Evolutionary conservation across 345 rosid genomes (phyloP).

Genomic region (Populus euphratica): DNA sequence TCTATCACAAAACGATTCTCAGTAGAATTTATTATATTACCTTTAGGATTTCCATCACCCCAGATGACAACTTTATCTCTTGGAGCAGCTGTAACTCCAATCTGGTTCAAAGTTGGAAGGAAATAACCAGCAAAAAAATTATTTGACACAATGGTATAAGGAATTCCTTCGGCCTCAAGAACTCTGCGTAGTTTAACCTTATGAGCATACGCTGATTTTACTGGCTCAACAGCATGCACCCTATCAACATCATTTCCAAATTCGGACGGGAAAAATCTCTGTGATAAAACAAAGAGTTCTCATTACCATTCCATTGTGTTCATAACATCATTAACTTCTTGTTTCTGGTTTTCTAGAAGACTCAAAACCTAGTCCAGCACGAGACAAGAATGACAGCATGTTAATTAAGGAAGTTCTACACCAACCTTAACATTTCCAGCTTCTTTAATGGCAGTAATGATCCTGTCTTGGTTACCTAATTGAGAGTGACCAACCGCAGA

Average conservation of each 20-base stretch:
- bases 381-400: background rate
- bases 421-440: slow-evolving; percentile 79
- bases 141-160: slow-evolving; percentile 44
- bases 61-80: slow-evolving; percentile 49
- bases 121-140: slow-evolving; percentile 51
- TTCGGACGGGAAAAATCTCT: slow-evolving; percentile 76
- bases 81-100: slow-evolving; percentile 52
- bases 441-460: slow-evolving; percentile 75
- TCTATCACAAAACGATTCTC: too few species aligned
- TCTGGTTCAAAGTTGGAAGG: slow-evolving; percentile 45
- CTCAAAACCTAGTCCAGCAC: background rate
- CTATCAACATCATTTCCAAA: slow-evolving; percentile 61
- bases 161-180: slow-evolving; percentile 57
- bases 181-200: slow-evolving; percentile 52
- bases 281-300: background rate
- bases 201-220: slow-evolving; percentile 31
- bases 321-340: too few species aligned
- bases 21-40: too few species aligned
- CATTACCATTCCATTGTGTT: too few species aligned
- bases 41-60: slow-evolving; percentile 49
- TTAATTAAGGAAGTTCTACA: background rate
- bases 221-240: slow-evolving; percentile 52
- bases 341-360: too few species aligned
- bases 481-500: slow-evolving; percentile 50
- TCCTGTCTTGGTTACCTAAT: slow-evolving; percentile 66